Conservation (phyloP, 805 yeast species). For the Metschnikowia vanudenii region DNA sequence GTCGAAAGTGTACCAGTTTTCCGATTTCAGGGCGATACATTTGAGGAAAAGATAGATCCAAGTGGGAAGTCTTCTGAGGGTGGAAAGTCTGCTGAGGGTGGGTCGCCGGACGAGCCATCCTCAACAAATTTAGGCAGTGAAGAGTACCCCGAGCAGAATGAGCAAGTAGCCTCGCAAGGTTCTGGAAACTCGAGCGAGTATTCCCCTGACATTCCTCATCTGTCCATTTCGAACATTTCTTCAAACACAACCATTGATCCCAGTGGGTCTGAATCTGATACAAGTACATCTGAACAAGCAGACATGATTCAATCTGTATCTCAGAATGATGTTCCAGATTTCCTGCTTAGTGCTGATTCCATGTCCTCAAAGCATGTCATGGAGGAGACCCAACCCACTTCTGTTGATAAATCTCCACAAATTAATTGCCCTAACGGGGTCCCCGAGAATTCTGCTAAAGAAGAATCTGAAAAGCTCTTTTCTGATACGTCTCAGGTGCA, state of each 20-base stretch:
- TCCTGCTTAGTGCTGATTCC: background rate
- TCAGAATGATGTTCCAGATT: background rate
- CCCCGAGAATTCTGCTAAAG: background rate
- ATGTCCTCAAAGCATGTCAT: background rate
- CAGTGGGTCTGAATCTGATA: background rate
- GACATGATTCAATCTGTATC: background rate
- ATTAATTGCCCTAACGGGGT: background rate
- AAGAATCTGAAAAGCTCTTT: background rate
- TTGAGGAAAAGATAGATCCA: background rate
- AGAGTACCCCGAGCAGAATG: background rate
- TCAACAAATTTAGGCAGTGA: background rate
- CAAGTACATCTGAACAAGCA: background rate
- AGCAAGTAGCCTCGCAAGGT: background rate
- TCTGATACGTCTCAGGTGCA: background rate
- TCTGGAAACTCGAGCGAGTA: background rate
- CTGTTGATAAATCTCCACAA: background rate
- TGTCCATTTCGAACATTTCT: background rate
- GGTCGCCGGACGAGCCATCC: background rate
- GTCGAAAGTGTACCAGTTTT: slow-evolving; percentile 4
- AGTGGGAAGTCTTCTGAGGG: background rate
- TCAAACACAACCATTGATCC: background rate
- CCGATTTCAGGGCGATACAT: background rate
- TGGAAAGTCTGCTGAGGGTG: background rate
- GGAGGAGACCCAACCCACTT: background rate
- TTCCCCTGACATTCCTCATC: background rate